Evolutionary conservation across 1,284 basidiomycete species (phyloP).

Genomic region (Melampsora americana): DNA sequence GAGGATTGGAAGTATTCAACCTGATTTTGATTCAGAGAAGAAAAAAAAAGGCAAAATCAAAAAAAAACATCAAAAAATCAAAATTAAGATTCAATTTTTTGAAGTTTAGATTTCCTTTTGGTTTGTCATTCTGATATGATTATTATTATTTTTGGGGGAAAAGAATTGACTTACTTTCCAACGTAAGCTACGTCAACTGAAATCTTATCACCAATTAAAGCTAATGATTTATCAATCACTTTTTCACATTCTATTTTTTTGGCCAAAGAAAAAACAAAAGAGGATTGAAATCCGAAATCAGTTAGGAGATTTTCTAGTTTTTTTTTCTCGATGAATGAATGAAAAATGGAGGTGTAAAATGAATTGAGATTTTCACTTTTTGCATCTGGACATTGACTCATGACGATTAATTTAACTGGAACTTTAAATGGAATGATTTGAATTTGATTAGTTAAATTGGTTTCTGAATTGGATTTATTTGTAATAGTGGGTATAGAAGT

Average conservation of each 20-base stretch:
- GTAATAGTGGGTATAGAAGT: no score
- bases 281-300: no score
- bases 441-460: no score
- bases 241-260: constrained; percentile 17
- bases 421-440: constrained; percentile 7
- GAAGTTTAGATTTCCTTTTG: no score
- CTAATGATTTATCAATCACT: constrained; percentile 45
- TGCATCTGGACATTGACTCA: constrained; percentile 46
- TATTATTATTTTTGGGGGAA: no score
- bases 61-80: no score
- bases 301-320: no score
- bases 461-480: no score
- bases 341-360: not conserved
- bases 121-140: constrained; percentile 49
- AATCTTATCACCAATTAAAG: constrained; percentile 43
- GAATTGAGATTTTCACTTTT: not conserved
- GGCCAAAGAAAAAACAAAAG: not conserved
- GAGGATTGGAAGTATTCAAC: constrained; percentile 14
- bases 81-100: no score
- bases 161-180: constrained; percentile 17
- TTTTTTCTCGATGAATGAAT: not conserved
- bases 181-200: constrained; percentile 21
- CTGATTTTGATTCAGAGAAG: constrained; percentile 45
- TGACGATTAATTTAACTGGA: constrained; percentile 45
- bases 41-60: constrained; percentile 14